Evolutionary conservation across 1,139 yeast species (phyloP).

Genomic region (Zygoascus hellenicus): DNA sequence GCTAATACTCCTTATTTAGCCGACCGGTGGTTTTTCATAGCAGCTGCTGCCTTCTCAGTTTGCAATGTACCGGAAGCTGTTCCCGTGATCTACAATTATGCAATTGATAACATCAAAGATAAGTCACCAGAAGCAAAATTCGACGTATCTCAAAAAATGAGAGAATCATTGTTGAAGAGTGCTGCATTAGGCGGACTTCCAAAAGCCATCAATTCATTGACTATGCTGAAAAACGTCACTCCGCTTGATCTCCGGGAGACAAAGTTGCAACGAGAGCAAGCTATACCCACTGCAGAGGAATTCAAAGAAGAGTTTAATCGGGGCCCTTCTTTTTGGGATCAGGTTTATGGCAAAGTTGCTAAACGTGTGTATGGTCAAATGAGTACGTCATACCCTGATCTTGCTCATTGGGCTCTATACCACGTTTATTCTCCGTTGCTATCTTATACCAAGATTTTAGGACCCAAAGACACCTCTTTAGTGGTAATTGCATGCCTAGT

Average conservation of each 20-base stretch:
- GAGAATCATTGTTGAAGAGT: slow-evolving; percentile 74
- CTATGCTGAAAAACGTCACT: slow-evolving; percentile 57
- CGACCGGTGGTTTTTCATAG: slow-evolving; percentile 65
- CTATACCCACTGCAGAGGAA: slow-evolving; percentile 13
- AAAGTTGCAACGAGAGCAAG: slow-evolving; percentile 21
- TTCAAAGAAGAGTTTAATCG: slow-evolving; percentile 28
- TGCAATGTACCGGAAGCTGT: slow-evolving; percentile 79
- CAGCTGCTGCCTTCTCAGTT: slow-evolving; percentile 77
- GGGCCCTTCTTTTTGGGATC: slow-evolving; percentile 69
- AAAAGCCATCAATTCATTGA: slow-evolving; percentile 72
- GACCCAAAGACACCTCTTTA: slow-evolving; percentile 67
- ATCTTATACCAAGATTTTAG: slow-evolving; percentile 58
- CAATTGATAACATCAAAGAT: slow-evolving; percentile 43
- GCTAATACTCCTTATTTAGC: slow-evolving; percentile 49
- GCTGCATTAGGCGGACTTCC: slow-evolving; percentile 82
- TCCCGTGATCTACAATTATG: slow-evolving; percentile 69
- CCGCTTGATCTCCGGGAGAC: slow-evolving; percentile 45
- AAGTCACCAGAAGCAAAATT: slow-evolving; percentile 19
- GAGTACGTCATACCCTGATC: slow-evolving; percentile 73
- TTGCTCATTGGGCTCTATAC: slow-evolving; percentile 66
- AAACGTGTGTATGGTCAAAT: slow-evolving; percentile 61
- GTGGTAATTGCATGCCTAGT: slow-evolving; percentile 74
- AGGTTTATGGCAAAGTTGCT: slow-evolving; percentile 70
- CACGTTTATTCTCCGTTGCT: slow-evolving; percentile 75
- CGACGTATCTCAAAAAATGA: slow-evolving; percentile 49